Base-by-base conservation (phyloP, 306 rosid genomes). In the Glycine latifolia region DNA sequence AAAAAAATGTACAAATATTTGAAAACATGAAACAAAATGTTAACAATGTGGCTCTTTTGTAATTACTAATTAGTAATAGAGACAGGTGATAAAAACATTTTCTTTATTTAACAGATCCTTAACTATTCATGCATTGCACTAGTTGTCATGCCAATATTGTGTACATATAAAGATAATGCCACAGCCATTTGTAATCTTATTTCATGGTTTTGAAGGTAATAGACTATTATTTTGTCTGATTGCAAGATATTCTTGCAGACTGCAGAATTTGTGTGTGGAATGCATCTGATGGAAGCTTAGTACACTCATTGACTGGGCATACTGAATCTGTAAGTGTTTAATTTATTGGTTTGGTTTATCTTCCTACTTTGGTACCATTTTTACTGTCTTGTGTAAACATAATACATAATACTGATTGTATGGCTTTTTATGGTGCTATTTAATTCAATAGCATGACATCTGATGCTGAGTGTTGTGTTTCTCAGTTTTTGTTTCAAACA, bases 211-310 rank as follows among this genome's bases (percentile, higher is more conserved):
- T 75, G 77, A 75, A 49, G 63, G 49, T 47, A 16, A 11, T 35
- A 14, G 59, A 55, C 78, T 75, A 15, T 53, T 68, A 69, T 74
- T 79, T 56, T 77, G 31, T 70, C 75, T 74, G 71, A 78, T 54
- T 79, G 67, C 61, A 67, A 44, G 61, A 73, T 79, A 26, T 82
- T 83, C 26, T 81, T 84, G 87, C 97, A 96, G 98, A 96, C 91
- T 92, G 97, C 89, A 89, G 98, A 88, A 96, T 93, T 79, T 96
- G 99, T 82, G 99, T 96, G 79, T 96, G 99, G 99, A 96, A 96
- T 90, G 99, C 99, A 71, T 87, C 98, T 80, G 98, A 93, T 86
- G 99, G 99, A 69, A 91, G 99, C 92, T 83, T 96, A 83, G 99
- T 96, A 17, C 97, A 96, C 89, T 96, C 98, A 60, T 85, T 96